Evolutionary conservation across 2,329 filamentous ascomycete species (phyloP).

Genomic region (Ophiostoma australiae): DNA sequence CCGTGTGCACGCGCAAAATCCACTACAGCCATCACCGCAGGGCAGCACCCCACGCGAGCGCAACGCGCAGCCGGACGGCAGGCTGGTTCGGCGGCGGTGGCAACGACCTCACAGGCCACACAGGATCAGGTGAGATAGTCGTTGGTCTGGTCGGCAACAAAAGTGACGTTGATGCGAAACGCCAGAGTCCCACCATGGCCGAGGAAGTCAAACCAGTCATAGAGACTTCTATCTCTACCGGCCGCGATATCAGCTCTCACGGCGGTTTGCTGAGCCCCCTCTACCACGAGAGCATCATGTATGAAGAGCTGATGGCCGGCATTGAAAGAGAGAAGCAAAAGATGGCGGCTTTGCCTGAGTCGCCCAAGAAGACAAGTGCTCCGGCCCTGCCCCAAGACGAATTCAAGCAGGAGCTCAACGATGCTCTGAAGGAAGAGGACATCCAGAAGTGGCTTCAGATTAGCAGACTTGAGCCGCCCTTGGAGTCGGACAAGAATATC

Average conservation of each 20-base stretch:
- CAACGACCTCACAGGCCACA: slow-evolving; percentile 18
- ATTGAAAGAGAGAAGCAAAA: neutral
- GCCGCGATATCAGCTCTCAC: neutral
- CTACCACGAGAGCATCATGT: slow-evolving; percentile 4
- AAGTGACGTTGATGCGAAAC: slow-evolving; percentile 32
- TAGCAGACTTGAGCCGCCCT: slow-evolving; percentile 22
- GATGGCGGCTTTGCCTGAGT: neutral
- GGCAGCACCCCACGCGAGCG: neutral
- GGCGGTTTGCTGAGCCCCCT: neutral
- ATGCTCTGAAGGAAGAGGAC: slow-evolving; percentile 30
- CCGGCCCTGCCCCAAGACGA: neutral
- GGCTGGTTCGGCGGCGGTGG: slow-evolving; percentile 10
- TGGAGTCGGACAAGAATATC: neutral
- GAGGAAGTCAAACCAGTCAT: neutral
- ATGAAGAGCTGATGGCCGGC: neutral
- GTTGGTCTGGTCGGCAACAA: slow-evolving; percentile 68
- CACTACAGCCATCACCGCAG: neutral
- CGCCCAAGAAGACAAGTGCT: slow-evolving; percentile 7
- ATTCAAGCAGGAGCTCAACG: neutral
- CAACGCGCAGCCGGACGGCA: slow-evolving; percentile 18
- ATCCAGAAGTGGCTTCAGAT: slow-evolving; percentile 38
- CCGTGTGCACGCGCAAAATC: slow-evolving; percentile 23
- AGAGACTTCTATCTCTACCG: neutral
- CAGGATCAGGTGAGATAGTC: slow-evolving; percentile 37
- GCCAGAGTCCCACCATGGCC: neutral